Conservation (phyloP, 331 rosid genomes). For the Quercus phellos region DNA sequence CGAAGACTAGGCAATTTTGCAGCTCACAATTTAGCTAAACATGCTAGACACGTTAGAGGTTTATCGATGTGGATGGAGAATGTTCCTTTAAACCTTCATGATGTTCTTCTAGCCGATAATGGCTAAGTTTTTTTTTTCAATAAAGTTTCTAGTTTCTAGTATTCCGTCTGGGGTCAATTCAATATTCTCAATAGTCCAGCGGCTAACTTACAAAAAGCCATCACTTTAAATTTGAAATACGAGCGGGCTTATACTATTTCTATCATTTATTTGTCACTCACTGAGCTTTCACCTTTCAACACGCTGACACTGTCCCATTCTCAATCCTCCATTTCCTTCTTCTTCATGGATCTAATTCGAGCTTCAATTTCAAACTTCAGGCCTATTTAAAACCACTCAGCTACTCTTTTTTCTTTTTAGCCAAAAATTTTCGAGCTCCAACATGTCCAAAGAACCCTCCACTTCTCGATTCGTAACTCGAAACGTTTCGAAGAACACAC, state of each 20-base stretch:
- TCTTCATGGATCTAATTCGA: background rate
- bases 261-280: background rate
- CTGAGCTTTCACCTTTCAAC: background rate
- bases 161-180: background rate
- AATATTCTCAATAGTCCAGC: slow-evolving; percentile 12
- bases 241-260: slow-evolving; percentile 26
- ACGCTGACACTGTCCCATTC: background rate
- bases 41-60: too few relatives aligned
- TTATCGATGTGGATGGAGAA: too few relatives aligned
- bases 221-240: slow-evolving; percentile 28
- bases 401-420: too few relatives aligned
- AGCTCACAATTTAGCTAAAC: too few relatives aligned
- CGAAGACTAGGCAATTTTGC: too few relatives aligned
- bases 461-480: slow-evolving; percentile 21
- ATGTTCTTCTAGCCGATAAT: too few relatives aligned
- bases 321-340: background rate
- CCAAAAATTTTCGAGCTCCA: background rate
- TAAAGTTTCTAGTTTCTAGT: too few relatives aligned
- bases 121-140: too few relatives aligned
- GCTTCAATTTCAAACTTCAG: background rate
- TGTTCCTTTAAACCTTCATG: too few relatives aligned
- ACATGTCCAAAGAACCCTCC: slow-evolving; percentile 43
- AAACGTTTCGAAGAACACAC: slow-evolving; percentile 22
- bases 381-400: background rate
- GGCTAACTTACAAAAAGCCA: slow-evolving; percentile 5